Conservation (phyloP, 1,284 basidiomycete genomes). For the Apiotrichum montevideense region DNA sequence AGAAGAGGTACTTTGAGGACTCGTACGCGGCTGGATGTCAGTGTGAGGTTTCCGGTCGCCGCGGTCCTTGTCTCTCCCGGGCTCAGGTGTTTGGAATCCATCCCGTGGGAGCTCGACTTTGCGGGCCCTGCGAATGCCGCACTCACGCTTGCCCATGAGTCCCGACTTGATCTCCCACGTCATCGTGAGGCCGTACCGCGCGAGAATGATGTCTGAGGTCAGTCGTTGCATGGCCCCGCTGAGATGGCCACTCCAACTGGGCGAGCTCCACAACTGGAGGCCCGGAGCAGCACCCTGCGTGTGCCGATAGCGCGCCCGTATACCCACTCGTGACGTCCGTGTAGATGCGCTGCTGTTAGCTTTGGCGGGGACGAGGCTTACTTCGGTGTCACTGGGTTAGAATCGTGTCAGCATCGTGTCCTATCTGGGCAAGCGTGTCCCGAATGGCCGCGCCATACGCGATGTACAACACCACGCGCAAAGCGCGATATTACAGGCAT, state of each 20-base stretch:
- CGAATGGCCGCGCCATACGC: too few relatives aligned
- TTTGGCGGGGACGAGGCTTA: neutral
- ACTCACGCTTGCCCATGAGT: slow-evolving; percentile 45
- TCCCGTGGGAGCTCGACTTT: too few relatives aligned
- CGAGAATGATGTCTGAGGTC: slow-evolving; percentile 40
- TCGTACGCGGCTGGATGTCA: slow-evolving; percentile 13
- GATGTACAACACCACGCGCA: neutral
- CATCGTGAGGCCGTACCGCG: slow-evolving; percentile 40
- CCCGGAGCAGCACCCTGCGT: too few relatives aligned
- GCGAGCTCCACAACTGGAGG: too few relatives aligned
- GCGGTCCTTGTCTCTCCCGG: too few relatives aligned
- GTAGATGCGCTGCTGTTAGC: slow-evolving; percentile 38
- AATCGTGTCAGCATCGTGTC: neutral
- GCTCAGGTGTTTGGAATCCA: too few relatives aligned
- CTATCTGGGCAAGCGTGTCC: too few relatives aligned
- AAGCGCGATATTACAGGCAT: too few relatives aligned
- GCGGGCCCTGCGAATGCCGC: too few relatives aligned
- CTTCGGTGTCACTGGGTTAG: neutral
- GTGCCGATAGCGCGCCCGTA: neutral
- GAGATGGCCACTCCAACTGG: neutral
- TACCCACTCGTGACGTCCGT: slow-evolving; percentile 38
- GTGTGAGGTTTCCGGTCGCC: too few relatives aligned
- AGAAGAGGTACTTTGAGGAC: slow-evolving; percentile 39
- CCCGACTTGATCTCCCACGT: slow-evolving; percentile 47
- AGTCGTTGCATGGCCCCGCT: neutral